Percentiles rank a stretch among this genome's conserved stretches.
Conservation (phyloP, 345 rosid species). For the Garcia nutans region DNA sequence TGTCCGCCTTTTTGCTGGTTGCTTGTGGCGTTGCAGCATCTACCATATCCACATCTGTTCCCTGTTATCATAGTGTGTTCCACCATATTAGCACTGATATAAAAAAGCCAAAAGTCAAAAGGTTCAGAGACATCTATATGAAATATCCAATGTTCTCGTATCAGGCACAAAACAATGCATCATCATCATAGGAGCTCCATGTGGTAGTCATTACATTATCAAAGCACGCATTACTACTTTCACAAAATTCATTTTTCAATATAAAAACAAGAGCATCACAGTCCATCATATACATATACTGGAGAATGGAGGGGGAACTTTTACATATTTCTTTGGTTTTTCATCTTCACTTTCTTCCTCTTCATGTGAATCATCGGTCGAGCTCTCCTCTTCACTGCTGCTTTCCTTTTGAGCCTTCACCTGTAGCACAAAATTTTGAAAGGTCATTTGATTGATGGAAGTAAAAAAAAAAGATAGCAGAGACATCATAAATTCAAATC, state of each 20-base stretch:
- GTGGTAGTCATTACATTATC: background rate
- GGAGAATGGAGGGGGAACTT: background rate
- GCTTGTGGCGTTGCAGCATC: constrained; percentile 44
- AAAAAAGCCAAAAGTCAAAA: background rate
- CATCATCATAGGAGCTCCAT: background rate
- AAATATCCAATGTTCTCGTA: background rate
- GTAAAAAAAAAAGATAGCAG: background rate
- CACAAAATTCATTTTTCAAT: background rate
- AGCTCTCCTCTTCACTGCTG: constrained; percentile 51
- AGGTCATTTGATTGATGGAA: background rate
- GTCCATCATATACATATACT: background rate
- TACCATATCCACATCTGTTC: constrained; percentile 57
- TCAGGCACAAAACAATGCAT: background rate
- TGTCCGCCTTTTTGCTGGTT: constrained; percentile 25
- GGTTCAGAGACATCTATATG: background rate
- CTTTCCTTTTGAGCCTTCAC: constrained; percentile 44
- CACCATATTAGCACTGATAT: no score
- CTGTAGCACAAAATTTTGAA: constrained; percentile 14
- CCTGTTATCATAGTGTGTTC: constrained; percentile 7
- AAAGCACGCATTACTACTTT: no score
- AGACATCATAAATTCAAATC: background rate
- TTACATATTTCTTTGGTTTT: constrained; percentile 49
- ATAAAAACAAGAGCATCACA: background rate
- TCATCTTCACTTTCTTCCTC: constrained; percentile 58
- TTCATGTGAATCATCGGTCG: constrained; percentile 25